Conservation (phyloP, 2,329 filamentous ascomycete species). For the Clonostachys chloroleuca region DNA sequence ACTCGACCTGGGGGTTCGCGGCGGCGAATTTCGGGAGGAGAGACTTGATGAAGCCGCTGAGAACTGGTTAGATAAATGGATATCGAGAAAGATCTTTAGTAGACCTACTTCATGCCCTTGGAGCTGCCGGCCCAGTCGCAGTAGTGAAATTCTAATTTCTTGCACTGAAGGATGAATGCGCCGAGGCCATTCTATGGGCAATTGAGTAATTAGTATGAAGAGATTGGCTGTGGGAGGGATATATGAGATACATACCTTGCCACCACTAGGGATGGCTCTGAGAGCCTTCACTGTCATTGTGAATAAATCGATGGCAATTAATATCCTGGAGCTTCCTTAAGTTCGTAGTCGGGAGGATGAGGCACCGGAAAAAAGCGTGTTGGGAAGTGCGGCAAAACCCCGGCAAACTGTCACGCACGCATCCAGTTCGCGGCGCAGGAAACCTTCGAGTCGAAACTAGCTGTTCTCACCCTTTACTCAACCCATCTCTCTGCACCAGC, state of each 20-base stretch:
- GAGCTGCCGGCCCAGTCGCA: conserved; percentile 96
- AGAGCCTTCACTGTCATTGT: conserved; percentile 54
- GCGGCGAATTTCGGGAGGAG: conserved; percentile 74
- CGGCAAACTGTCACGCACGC: conserved; percentile 6
- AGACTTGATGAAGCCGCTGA: conserved; percentile 75
- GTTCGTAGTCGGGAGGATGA: no score
- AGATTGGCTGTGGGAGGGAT: no score
- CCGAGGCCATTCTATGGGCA: conserved; percentile 83
- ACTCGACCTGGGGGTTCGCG: conserved; percentile 82
- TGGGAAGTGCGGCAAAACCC: conserved; percentile 6
- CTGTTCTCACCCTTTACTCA: no score
- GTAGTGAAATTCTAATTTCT: conserved; percentile 92
- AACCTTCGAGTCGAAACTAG: no score
- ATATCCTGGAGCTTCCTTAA: no score
- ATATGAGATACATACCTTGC: conserved; percentile 38
- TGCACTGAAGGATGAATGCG: conserved; percentile 96
- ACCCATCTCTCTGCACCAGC: no score
- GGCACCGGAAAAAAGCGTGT: no score
- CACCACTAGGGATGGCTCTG: conserved; percentile 39
- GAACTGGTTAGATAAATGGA: conserved; percentile 11
- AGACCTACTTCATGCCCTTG: conserved; percentile 81
- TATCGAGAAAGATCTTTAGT: neutral
- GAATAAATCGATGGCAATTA: conserved; percentile 4
- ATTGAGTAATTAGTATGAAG: neutral
- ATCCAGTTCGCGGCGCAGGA: no score